A percentile compares a stretch with the other conserved stretches of the same genome.
phyloP scores from a whole-genome alignment of 164 flowering plant species.

The Magnolia sinica region DNA sequence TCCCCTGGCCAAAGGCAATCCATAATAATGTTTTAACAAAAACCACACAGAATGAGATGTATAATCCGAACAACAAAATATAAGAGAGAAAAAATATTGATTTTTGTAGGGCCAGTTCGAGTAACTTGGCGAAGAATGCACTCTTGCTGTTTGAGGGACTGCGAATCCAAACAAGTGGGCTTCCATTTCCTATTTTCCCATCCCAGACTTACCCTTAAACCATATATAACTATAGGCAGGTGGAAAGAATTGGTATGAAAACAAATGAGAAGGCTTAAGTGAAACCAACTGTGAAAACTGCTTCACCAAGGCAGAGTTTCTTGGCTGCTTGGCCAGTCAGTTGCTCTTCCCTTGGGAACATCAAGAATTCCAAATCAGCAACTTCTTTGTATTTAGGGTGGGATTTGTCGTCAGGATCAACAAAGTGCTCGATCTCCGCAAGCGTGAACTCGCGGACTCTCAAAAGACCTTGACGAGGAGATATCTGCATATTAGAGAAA shows the following conservation, averaged over 20 bases:
- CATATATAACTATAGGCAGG: no score
- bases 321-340: slow-evolving; percentile 63
- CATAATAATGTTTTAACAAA: background rate
- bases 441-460: slow-evolving; percentile 94
- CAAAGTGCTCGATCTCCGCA: slow-evolving; percentile 97
- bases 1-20: slow-evolving; percentile 48
- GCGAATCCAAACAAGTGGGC: no score
- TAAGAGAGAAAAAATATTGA: background rate
- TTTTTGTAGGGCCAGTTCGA: no score
- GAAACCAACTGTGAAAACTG: slow-evolving; percentile 62
- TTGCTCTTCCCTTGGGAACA: slow-evolving; percentile 93
- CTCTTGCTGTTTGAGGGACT: no score
- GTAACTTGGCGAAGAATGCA: no score
- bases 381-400: slow-evolving; percentile 81
- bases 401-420: slow-evolving; percentile 90
- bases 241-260: background rate
- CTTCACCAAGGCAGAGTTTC: slow-evolving; percentile 64
- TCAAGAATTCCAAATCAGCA: slow-evolving; percentile 75
- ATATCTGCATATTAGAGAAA: slow-evolving; percentile 48
- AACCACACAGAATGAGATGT: background rate
- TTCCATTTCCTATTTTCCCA: no score
- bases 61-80: background rate
- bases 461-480: slow-evolving; percentile 98
- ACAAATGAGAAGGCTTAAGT: background rate
- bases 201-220: no score